Conservation (phyloP, 108 stramenopile genomes). For the Fistulifera pelliculosa region DNA sequence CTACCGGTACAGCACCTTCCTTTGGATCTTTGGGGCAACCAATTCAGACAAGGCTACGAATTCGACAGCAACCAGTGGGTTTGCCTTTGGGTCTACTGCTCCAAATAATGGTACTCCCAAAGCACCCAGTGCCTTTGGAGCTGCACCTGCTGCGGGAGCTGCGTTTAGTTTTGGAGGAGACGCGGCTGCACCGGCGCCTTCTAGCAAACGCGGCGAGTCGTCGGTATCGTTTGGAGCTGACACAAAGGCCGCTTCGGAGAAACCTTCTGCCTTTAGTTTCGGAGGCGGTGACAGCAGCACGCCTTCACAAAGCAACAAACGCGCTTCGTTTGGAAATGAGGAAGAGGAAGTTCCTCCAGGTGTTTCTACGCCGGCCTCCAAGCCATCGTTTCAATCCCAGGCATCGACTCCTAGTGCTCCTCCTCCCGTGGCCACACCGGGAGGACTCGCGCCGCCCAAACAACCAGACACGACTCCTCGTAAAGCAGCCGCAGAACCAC, state of each 20-base stretch:
- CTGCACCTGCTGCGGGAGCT: conserved; percentile 12
- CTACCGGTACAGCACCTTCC: conserved; percentile 1
- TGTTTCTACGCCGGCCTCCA: conserved; percentile 18
- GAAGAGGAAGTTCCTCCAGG: conserved; percentile 9
- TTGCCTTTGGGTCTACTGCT: conserved; percentile 1
- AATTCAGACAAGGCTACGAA: background rate
- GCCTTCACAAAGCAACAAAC: conserved; percentile 9
- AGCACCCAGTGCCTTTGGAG: background rate
- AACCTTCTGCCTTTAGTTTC: conserved; percentile 23
- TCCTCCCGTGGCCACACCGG: conserved; percentile 15
- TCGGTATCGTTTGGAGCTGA: conserved; percentile 15
- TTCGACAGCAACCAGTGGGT: too few species aligned
- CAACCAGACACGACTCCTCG: conserved; percentile 5
- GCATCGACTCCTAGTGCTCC: conserved; percentile 15
- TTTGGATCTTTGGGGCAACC: too few species aligned
- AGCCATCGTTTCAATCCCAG: background rate
- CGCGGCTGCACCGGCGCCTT: conserved; percentile 8
- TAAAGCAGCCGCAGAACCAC: conserved; percentile 26
- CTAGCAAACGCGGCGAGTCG: background rate
- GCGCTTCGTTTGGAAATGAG: conserved; percentile 3
- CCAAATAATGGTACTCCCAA: conserved; percentile 8
- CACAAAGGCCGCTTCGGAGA: conserved; percentile 10
- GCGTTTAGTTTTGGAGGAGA: conserved; percentile 8
- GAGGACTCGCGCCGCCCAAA: conserved; percentile 6
- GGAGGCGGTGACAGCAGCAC: conserved; percentile 16